Percentiles rank a stretch among this genome's conserved stretches.
These are phyloP conservation scores for Neofusicoccum sp. DNA, from an alignment of 2,329 filamentous ascomycete genomes.

Conservation along the genomic window DNA sequence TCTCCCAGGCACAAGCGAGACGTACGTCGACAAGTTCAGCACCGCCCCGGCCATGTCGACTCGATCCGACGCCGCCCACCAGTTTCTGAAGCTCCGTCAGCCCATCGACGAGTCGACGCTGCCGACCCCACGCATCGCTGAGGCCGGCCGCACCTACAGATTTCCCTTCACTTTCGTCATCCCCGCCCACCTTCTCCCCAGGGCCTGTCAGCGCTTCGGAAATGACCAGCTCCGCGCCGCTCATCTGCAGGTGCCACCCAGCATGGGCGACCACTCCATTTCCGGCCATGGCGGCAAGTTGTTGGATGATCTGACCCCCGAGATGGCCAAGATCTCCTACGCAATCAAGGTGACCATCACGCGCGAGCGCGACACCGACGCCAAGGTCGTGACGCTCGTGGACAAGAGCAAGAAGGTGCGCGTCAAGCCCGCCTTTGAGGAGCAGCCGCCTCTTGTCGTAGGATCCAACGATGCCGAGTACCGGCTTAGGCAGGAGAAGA, in stretches of 20 bases:
- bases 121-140: constrained; percentile 54
- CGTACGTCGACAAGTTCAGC: constrained; percentile 55
- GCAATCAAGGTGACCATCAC: constrained; percentile 51
- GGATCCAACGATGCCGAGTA: constrained; percentile 50
- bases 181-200: constrained; percentile 59
- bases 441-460: constrained; percentile 58
- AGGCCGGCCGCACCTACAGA: constrained; percentile 55
- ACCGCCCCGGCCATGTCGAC: constrained; percentile 53
- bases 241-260: constrained; percentile 61
- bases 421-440: constrained; percentile 58
- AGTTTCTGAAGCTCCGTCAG: constrained; percentile 62
- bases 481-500: constrained; percentile 57
- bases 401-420: constrained; percentile 57
- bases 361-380: constrained; percentile 40
- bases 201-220: constrained; percentile 56
- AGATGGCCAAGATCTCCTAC: constrained; percentile 62
- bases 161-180: constrained; percentile 66
- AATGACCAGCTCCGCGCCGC: constrained; percentile 53
- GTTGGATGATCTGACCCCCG: constrained; percentile 61
- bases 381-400: constrained; percentile 44
- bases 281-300: constrained; percentile 49
- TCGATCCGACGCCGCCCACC: constrained; percentile 56
- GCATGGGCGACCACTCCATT: constrained; percentile 58
- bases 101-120: constrained; percentile 55
- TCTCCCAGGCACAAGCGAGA: constrained; percentile 48